phyloP scores from a whole-genome alignment of 176 grass and related monocot genomes.

The Cenchrus fungigraminus region DNA sequence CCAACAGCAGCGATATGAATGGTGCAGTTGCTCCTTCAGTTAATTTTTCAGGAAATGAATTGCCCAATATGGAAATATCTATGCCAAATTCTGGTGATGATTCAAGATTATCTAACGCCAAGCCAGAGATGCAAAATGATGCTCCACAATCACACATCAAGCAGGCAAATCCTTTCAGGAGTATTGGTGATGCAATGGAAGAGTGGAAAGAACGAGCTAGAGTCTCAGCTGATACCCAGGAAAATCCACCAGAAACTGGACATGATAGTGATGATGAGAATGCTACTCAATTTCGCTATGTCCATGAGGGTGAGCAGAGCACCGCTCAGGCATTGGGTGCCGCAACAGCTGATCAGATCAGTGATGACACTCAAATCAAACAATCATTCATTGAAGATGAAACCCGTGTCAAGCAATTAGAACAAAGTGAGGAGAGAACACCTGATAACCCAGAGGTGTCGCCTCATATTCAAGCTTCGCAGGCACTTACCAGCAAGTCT shows the following conservation, averaged over 20 bases:
- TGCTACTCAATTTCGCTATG: conserved; percentile 76
- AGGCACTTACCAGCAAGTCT: conserved; percentile 54
- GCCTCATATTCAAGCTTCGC: conserved; percentile 60
- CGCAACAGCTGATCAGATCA: conserved; percentile 82
- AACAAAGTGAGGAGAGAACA: conserved; percentile 46
- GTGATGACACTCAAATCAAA: conserved; percentile 49
- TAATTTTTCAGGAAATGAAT: conserved; percentile 69
- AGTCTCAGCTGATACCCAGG: conserved; percentile 79
- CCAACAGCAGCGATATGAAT: conserved; percentile 71
- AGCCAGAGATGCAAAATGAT: conserved; percentile 63
- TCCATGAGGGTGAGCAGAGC: conserved; percentile 76
- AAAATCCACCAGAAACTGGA: conserved; percentile 57
- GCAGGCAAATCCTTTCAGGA: conserved; percentile 86
- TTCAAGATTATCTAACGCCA: conserved; percentile 66
- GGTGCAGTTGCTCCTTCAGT: conserved; percentile 63
- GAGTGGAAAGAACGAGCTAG: conserved; percentile 94
- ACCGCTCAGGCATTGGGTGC: conserved; percentile 89
- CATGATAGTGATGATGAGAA: conserved; percentile 69
- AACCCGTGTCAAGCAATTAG: conserved; percentile 47
- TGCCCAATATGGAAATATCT: conserved; percentile 67
- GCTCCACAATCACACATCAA: conserved; percentile 53
- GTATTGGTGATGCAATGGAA: conserved; percentile 82
- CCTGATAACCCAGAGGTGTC: conserved; percentile 59
- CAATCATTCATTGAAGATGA: conserved; percentile 64
- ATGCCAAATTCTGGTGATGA: conserved; percentile 65